Evolutionary conservation across 345 rosid species (phyloP), one percentile per base, ranked within the genome.

Genomic region (Lepidium didymum): DNA sequence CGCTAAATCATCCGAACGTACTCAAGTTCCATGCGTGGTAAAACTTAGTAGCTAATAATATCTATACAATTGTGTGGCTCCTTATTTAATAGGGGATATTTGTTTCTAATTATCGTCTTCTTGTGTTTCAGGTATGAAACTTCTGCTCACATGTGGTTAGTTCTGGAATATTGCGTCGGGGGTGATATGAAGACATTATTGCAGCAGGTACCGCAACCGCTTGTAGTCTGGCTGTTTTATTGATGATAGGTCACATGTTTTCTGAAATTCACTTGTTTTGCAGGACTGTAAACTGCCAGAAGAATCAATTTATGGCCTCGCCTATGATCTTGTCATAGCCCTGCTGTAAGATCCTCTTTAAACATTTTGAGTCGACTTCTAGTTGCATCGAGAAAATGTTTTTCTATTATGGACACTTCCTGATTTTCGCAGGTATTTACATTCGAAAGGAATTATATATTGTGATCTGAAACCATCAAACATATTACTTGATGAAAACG

Each of bases 381-480:
- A 45, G 52, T 15, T 55, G 27, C 57, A 60, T 63, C 4, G 19
- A 9, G 35, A 13, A 37, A 23, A 13, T 42, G 2, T 58, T 54
- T 29, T 12, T 45, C 50, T 33, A 65, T 59, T 37, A 67, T 75
- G 44, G 19, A 42, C 53, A 47, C 29, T 53, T n/a, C 62, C 41
- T 34, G 29, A 37, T n/a, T 27, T 73, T 75, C 1, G 68, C 75
- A 94, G 97, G 74, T 91, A 56, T 40, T 77, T 94, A 67, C 99
- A 94, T 78, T 91, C 96, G 42, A 87, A 89, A 78, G 97, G 96
- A 62, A 84, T 89, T 61, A 86, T 89, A 56, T 94, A 94, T 67
- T 82, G 99, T 72, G 99, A 94, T 79, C 65, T 94, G 68, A 94
- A 94, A 76, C 99, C 99, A 55, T 94, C 99, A 69, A 94, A 94